Base-by-base conservation (phyloP, 768 basidiomycete species). In the Mycena polygramma region DNA sequence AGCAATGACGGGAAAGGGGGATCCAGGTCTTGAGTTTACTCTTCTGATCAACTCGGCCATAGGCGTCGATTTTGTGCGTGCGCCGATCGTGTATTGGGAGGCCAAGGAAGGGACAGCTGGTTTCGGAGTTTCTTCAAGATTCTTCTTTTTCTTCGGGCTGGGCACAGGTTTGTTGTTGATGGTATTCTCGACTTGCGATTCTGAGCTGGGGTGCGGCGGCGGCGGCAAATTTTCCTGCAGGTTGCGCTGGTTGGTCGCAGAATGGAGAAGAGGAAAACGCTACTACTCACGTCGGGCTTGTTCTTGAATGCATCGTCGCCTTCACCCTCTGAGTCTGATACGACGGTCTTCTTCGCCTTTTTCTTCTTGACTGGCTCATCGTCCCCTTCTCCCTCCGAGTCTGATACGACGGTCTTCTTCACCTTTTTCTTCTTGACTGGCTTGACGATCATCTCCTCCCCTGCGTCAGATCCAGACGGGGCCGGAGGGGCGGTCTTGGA, bases 1-100 rank as follows among this genome's bases (percentile, higher is more conserved):
- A 20, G 20, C 20, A 15, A 60, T 36, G 0, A 79, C 74, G 39
- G 82, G 75, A 76, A 88, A 90, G 0, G 90, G 91, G 13, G 92
- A 91, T 63, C 83, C 87, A 19, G 91, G 90, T 68, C 87, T 83
- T 1, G 91, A 89, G 75, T 90, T 91, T 37, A 89, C 92, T 63
- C 89, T 90, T 57, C 88, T 87, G 70, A 94, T 92, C 71, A 94
- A 87, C 77, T 94, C 93, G 57, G 89, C 86, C 91, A 94, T 92
- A 6, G 91, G 87, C 4, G 89, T 88, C 26, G 84, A 79, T 72
- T 85, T 90, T 4, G 78, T 80, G 60, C 82, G 82, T 5, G 87
- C 82, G n/a, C 85, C 86, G 68, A 88, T 83, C 55, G 86, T 84
- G 69, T 87, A 85, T 9, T 80, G 80, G 22, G 82, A 78, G 59